Conservation (phyloP, 169 alveolate species). For the Cardiosporidium cionae region DNA sequence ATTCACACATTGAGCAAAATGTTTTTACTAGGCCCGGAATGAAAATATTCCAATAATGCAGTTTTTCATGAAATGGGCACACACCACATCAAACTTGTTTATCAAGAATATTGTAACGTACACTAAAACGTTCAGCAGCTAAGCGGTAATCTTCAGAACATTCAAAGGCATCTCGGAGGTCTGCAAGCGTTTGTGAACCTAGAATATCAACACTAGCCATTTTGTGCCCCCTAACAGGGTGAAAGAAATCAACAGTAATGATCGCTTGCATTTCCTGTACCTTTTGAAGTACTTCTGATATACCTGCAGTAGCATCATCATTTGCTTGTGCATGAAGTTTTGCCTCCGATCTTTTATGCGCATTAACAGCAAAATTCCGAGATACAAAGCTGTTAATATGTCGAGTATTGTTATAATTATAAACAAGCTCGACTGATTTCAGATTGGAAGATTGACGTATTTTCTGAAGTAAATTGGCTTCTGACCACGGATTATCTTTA, state of each 20-base stretch:
- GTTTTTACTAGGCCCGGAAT: no score
- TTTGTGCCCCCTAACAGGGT: conserved; percentile 34
- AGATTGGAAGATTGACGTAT: not conserved
- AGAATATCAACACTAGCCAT: conserved; percentile 37
- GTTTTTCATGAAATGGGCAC: no score
- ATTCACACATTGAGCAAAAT: no score
- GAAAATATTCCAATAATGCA: no score
- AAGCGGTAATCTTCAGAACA: conserved; percentile 33
- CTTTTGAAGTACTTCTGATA: no score
- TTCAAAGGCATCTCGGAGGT: conserved; percentile 24
- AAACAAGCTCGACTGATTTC: not conserved
- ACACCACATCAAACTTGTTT: no score
- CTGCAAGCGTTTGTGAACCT: conserved; percentile 32
- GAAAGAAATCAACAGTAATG: conserved; percentile 28
- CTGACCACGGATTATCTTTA: not conserved
- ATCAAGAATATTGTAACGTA: no score
- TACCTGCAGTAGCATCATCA: no score
- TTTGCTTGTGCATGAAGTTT: not conserved
- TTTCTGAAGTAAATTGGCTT: not conserved
- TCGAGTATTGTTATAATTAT: not conserved
- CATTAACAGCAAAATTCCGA: not conserved
- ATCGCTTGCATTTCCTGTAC: not conserved
- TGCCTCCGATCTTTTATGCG: not conserved
- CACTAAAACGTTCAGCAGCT: conserved; percentile 3
- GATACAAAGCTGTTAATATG: not conserved